Conservation (phyloP, 305 asterid genomes). For the Fraxinus sp. region DNA sequence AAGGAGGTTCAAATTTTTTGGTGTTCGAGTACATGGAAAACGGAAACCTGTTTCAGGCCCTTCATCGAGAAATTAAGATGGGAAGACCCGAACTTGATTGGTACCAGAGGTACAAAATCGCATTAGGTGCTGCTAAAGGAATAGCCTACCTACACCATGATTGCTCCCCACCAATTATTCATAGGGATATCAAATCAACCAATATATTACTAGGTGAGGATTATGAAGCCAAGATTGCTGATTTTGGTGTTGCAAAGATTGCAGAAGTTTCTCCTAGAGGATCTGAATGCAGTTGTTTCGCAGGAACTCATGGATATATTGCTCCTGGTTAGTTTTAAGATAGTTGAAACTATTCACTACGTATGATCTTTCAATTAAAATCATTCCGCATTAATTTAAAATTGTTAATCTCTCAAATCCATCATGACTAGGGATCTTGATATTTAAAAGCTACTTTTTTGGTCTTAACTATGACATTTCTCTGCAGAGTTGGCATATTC, state of each 20-base stretch:
- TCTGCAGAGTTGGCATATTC: background rate
- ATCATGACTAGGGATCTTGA: background rate
- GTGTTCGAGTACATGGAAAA: slow-evolving; percentile 85
- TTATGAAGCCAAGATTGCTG: slow-evolving; percentile 85
- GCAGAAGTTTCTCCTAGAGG: slow-evolving; percentile 51
- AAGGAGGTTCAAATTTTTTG: slow-evolving; percentile 66
- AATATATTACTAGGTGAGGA: slow-evolving; percentile 89
- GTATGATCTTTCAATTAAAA: background rate
- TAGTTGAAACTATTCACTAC: background rate
- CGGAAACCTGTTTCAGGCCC: slow-evolving; percentile 79
- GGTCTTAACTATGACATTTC: background rate
- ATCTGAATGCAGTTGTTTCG: slow-evolving; percentile 67
- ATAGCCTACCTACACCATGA: slow-evolving; percentile 83
- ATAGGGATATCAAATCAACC: slow-evolving; percentile 84
- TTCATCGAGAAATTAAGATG: slow-evolving; percentile 58
- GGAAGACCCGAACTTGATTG: slow-evolving; percentile 77
- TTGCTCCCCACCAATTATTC: slow-evolving; percentile 69
- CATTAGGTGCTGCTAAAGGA: slow-evolving; percentile 90
- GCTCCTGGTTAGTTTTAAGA: slow-evolving; percentile 72
- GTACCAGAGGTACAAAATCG: slow-evolving; percentile 67
- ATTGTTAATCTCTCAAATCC: background rate
- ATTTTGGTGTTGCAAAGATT: slow-evolving; percentile 75
- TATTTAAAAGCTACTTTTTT: background rate
- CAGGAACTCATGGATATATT: slow-evolving; percentile 90
- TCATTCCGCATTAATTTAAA: background rate